Evolutionary conservation across 805 yeast genomes (phyloP).

Genomic region (Saccharomycopsis olivae): DNA sequence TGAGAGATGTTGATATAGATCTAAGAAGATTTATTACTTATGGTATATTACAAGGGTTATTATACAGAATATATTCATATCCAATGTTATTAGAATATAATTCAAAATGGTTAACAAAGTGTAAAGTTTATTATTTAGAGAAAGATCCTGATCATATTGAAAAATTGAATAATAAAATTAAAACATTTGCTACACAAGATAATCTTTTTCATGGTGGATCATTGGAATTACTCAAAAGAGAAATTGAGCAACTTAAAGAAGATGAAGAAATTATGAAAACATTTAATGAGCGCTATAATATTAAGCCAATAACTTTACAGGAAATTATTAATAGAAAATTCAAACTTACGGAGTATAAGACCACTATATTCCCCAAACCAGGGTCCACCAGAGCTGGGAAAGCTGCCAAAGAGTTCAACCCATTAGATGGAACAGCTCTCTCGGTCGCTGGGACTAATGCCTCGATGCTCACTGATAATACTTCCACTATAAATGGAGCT

Average conservation of each 20-base stretch:
- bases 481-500: neutral
- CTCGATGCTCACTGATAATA: neutral
- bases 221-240: neutral
- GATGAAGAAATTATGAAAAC: conserved; percentile 7
- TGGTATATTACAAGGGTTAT: conserved; percentile 73
- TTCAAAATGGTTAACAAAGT: conserved; percentile 16
- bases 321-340: conserved; percentile 6
- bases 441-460: no score
- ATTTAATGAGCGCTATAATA: conserved; percentile 2
- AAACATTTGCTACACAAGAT: neutral
- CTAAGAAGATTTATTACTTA: conserved; percentile 76
- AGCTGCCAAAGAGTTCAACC: neutral
- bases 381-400: conserved; percentile 4
- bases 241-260: conserved; percentile 1
- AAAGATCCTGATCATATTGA: conserved; percentile 3
- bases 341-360: neutral
- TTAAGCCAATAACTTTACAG: conserved; percentile 6
- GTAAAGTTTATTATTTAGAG: conserved; percentile 11
- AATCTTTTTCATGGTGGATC: neutral
- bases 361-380: conserved; percentile 14
- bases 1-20: conserved; percentile 50
- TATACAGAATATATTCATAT: conserved; percentile 69
- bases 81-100: conserved; percentile 46
- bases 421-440: neutral
- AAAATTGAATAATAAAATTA: conserved; percentile 1